Conservation (phyloP, 2,329 filamentous ascomycete species). For the Aspergillus sp. region DNA sequence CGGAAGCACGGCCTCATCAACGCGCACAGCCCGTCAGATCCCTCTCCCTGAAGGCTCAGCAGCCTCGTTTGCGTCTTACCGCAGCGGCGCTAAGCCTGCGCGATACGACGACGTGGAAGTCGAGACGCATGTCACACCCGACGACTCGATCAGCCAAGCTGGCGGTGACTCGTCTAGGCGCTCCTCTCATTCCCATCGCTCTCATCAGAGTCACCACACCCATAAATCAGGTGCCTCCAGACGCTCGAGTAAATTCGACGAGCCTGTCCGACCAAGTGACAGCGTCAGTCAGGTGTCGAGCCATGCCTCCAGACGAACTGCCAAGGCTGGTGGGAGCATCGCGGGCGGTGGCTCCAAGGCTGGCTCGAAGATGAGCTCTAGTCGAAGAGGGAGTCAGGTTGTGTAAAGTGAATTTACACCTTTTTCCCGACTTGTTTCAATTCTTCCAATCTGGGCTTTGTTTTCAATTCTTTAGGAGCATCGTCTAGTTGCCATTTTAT, state of each 20-base stretch:
- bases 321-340: conserved; percentile 30
- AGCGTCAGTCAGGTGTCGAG: conserved; percentile 42
- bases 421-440: not conserved
- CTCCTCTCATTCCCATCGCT: conserved; percentile 28
- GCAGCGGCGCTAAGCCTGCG: conserved; percentile 27
- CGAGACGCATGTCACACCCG: conserved; percentile 66
- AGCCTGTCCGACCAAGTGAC: conserved; percentile 39
- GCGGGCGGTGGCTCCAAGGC: conserved; percentile 20
- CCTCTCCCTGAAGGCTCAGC: conserved; percentile 36
- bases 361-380: conserved; percentile 28
- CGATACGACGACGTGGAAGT: conserved; percentile 30
- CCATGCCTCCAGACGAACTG: conserved; percentile 30
- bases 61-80: conserved; percentile 24
- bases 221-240: conserved; percentile 29
- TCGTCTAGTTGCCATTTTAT: not conserved
- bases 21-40: conserved; percentile 37
- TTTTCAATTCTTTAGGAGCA: not conserved
- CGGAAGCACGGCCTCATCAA: conserved; percentile 31
- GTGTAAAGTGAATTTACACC: conserved; percentile 14
- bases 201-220: conserved; percentile 29
- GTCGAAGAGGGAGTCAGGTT: conserved; percentile 31
- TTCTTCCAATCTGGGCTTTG: not conserved
- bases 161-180: conserved; percentile 23
- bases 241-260: conserved; percentile 38
- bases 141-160: conserved; percentile 77